Conservation (phyloP, 345 rosid genomes). For the Eucalyptus regnans region DNA sequence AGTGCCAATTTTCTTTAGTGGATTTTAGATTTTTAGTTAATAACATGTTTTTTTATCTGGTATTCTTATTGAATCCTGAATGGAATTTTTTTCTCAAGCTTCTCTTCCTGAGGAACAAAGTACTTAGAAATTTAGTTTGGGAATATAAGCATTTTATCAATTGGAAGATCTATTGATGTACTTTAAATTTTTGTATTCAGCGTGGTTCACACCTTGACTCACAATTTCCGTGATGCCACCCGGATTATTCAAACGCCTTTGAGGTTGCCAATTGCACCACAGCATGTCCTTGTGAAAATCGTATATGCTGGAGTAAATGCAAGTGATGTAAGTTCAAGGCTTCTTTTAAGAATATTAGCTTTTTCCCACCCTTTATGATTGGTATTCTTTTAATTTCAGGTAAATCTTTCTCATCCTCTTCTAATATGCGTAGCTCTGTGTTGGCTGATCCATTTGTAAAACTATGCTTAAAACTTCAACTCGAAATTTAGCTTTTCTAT, state of each 20-base stretch:
- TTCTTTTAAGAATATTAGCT: background rate
- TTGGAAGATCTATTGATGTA: background rate
- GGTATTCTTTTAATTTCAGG: background rate
- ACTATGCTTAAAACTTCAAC: background rate
- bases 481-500: background rate
- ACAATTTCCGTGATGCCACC: slow-evolving; percentile 85
- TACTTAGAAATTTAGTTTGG: background rate
- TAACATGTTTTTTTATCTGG: background rate
- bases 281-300: slow-evolving; percentile 74
- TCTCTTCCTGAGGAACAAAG: background rate
- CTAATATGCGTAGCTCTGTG: background rate
- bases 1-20: background rate
- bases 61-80: background rate
- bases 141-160: background rate
- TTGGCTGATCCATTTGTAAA: background rate
- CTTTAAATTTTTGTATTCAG: slow-evolving; percentile 30
- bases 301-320: slow-evolving; percentile 96
- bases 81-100: background rate
- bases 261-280: slow-evolving; percentile 51
- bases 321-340: slow-evolving; percentile 82
- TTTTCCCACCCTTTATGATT: background rate
- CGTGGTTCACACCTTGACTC: slow-evolving; percentile 76
- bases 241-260: slow-evolving; percentile 33
- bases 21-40: background rate
- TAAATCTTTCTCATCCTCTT: background rate